Conservation (phyloP, 192 early-diverging fungal genomes). For the Chytriomyces hyalinus region DNA sequence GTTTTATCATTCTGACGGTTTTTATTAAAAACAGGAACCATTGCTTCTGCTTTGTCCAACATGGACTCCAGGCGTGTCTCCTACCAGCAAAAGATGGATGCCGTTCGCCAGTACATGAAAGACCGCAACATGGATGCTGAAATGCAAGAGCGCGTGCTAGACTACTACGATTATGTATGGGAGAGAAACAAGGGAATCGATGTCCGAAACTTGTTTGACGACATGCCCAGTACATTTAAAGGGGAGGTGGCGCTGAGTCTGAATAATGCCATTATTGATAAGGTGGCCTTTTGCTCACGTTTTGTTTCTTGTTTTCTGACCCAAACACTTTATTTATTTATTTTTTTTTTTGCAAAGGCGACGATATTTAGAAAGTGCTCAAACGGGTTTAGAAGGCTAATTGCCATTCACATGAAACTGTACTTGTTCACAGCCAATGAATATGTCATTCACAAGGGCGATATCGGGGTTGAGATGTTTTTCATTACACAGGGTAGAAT, state of each 20-base stretch:
- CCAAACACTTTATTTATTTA: not conserved
- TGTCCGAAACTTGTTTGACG: constrained; percentile 49
- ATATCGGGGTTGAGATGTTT: constrained; percentile 56
- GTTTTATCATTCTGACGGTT: too few relatives aligned
- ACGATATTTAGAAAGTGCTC: constrained; percentile 52
- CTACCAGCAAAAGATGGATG: constrained; percentile 59
- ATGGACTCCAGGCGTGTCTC: constrained; percentile 55
- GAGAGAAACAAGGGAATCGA: constrained; percentile 58
- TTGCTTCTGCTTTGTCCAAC: constrained; percentile 61
- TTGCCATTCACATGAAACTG: constrained; percentile 56
- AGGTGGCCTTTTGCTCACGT: constrained; percentile 32
- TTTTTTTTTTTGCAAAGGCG: constrained; percentile 33
- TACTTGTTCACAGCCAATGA: constrained; percentile 57
- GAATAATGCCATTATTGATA: constrained; percentile 57
- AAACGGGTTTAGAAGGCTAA: constrained; percentile 51
- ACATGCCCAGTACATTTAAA: constrained; percentile 56
- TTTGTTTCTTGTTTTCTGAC: not conserved
- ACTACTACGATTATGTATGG: constrained; percentile 62
- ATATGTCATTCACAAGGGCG: constrained; percentile 54
- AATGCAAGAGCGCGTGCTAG: constrained; percentile 56
- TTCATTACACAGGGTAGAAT: constrained; percentile 58
- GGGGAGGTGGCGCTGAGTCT: constrained; percentile 57
- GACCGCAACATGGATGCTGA: constrained; percentile 56
- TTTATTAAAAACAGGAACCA: constrained; percentile 35
- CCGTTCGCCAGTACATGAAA: constrained; percentile 56